Base-by-base conservation (phyloP, 2,329 filamentous ascomycete species). In the Aurifilum marmelostoma region DNA sequence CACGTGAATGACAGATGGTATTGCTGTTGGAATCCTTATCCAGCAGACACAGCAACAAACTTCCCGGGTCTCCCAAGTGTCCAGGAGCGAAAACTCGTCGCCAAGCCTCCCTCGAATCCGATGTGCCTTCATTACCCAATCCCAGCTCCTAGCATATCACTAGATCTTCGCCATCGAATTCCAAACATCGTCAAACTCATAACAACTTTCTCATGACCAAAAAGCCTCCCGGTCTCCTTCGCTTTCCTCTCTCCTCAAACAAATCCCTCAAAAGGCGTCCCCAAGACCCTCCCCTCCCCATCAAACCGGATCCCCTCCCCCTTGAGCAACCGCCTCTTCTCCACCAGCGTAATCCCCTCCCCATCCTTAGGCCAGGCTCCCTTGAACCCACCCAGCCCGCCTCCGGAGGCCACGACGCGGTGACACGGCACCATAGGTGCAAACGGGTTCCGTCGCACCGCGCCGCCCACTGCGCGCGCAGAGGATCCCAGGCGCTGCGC, bases 391-490 rank as follows among this genome's bases (percentile, higher is more conserved):
- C 91, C 91, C 29, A 93, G 78, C n/a, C 84, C 83, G 16, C 92
- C 90, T 65, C 89, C 90, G 54, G 88, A 90, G 7, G 92, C 91
- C 61, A 97, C 87, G 29, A 95, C 91, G 12, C 93, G 86, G 79
- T 97, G 93, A 71, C 93, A 97, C 1, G 93, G 93, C 5, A 95
- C 91, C 43, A 88, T 85, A 0, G 93, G 93, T 18, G 93, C 93
- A 75, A 95, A 97, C 0, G 93, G 93, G 76, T 97, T 97, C 12
- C 85, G 83, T 24, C 91, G 86, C 75, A 97, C 83, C 1, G 92
- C 92, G 69, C 92, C 93, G 21, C 92, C 92, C 6, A 96, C 88
- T 0, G 92, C 92, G 56, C 92, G 85, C 1, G 92, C 91, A 3
- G 91, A 92, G 29, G 91, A 93, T 14, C 82, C 78, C 21, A 95